Percentiles rank a stretch among this genome's conserved stretches.
These are phyloP conservation scores for Sporothrix humicola DNA, from an alignment of 2,329 filamentous ascomycete species.

Conservation along the genomic window DNA sequence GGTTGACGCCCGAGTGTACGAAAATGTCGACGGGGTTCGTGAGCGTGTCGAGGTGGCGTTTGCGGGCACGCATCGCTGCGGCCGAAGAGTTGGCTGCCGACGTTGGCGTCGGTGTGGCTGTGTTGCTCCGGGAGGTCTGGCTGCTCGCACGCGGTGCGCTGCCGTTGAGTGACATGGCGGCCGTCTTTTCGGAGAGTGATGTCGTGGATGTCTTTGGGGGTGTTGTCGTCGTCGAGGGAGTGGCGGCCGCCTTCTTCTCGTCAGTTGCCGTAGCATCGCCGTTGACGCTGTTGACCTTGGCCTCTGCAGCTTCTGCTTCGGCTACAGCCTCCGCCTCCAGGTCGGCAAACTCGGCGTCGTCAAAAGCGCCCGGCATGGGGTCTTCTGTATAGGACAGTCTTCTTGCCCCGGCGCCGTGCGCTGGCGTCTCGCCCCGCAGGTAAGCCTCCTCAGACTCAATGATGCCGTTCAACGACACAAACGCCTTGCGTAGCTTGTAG, in stretches of 20 bases:
- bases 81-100: slow-evolving; percentile 42
- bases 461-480: slow-evolving; percentile 78
- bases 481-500: slow-evolving; percentile 90
- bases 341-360: slow-evolving; percentile 46
- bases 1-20: slow-evolving; percentile 83
- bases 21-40: slow-evolving; percentile 82
- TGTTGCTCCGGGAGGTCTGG: not conserved
- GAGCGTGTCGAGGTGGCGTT: slow-evolving; percentile 66
- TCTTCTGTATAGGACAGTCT: slow-evolving; percentile 40
- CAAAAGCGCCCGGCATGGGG: slow-evolving; percentile 49
- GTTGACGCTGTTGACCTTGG: not conserved
- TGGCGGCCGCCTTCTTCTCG: not conserved
- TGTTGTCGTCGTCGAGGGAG: not conserved
- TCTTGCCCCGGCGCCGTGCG: slow-evolving; percentile 6
- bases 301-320: not conserved
- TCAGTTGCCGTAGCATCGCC: not conserved
- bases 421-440: slow-evolving; percentile 14
- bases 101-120: not conserved
- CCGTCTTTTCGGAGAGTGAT: slow-evolving; percentile 21
- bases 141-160: slow-evolving; percentile 28
- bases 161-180: slow-evolving; percentile 6
- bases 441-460: slow-evolving; percentile 69
- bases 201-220: not conserved
- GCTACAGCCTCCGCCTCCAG: slow-evolving; percentile 43
- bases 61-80: not conserved